Percentiles rank a stretch among this genome's conserved stretches.
These are phyloP conservation scores for Neobulgaria alba DNA, from an alignment of 2,329 filamentous ascomycete genomes.

Conservation along the genomic window DNA sequence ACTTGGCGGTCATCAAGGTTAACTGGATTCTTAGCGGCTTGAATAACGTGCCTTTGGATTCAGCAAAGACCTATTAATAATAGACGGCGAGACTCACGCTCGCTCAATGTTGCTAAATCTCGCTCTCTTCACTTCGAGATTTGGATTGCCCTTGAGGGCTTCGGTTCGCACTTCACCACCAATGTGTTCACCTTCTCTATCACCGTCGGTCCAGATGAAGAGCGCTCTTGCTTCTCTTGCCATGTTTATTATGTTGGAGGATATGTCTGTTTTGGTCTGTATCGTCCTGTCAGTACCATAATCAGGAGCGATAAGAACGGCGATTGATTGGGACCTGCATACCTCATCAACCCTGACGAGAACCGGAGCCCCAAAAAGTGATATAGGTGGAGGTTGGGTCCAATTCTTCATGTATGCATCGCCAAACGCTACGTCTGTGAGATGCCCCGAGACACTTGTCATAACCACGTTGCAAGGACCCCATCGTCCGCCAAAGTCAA, in stretches of 20 bases:
- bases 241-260: slow-evolving; percentile 74
- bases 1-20: slow-evolving; percentile 78
- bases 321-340: slow-evolving; percentile 7
- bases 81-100: slow-evolving; percentile 48
- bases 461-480: slow-evolving; percentile 80
- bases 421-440: slow-evolving; percentile 73
- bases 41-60: slow-evolving; percentile 64
- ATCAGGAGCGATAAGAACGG: slow-evolving; percentile 12
- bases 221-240: slow-evolving; percentile 65
- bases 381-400: slow-evolving; percentile 68
- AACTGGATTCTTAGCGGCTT: slow-evolving; percentile 69
- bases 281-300: background rate
- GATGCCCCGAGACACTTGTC: slow-evolving; percentile 86
- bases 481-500: slow-evolving; percentile 75
- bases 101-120: slow-evolving; percentile 93
- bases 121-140: slow-evolving; percentile 74
- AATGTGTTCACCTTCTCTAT: slow-evolving; percentile 95
- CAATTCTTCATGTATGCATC: slow-evolving; percentile 62
- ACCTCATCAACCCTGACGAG: slow-evolving; percentile 59
- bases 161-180: slow-evolving; percentile 82
- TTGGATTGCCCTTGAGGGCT: slow-evolving; percentile 63
- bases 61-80: slow-evolving; percentile 8
- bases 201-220: slow-evolving; percentile 98
- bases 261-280: slow-evolving; percentile 65
- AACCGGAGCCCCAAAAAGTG: slow-evolving; percentile 75